A percentile compares a stretch with the other conserved stretches of the same genome.
phyloP scores from a whole-genome alignment of 371 early-diverging fungal species.

The Mucor irregularis region DNA sequence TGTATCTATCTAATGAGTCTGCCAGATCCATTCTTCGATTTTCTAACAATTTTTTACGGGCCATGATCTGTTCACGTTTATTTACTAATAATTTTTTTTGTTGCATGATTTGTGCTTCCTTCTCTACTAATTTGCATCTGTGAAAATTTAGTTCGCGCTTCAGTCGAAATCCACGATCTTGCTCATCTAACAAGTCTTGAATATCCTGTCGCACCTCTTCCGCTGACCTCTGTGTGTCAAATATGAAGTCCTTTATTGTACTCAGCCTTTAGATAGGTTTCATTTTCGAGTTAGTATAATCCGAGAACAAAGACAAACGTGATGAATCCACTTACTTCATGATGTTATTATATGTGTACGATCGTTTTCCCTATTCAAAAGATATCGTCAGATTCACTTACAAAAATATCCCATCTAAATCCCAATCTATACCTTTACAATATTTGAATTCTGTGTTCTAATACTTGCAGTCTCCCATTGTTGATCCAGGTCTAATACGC shows the following conservation, averaged over 20 bases:
- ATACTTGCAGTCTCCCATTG: conserved; percentile 19
- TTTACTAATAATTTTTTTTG: conserved; percentile 13
- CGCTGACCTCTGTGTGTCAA: conserved; percentile 55
- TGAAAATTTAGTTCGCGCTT: conserved; percentile 33
- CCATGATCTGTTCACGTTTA: conserved; percentile 1
- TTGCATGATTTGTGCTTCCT: conserved; percentile 13
- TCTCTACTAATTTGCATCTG: conserved; percentile 10
- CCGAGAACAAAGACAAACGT: neutral
- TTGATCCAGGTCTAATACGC: conserved; percentile 18
- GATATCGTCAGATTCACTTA: neutral
- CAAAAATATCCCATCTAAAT: neutral
- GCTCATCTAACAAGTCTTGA: conserved; percentile 37
- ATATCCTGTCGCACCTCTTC: conserved; percentile 50
- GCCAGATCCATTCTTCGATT: conserved; percentile 5
- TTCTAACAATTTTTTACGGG: conserved; percentile 9
- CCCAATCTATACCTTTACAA: conserved; percentile 8
- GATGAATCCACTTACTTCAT: conserved; percentile 31
- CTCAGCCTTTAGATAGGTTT: conserved; percentile 30
- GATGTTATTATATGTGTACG: conserved; percentile 56
- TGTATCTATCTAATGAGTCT: conserved; percentile 33
- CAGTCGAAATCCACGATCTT: conserved; percentile 42
- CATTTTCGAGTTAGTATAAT: neutral
- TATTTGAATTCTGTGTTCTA: conserved; percentile 16
- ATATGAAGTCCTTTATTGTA: conserved; percentile 57
- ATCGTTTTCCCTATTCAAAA: conserved; percentile 36